Evolutionary conservation across 805 yeast genomes (phyloP).

Genomic region (Cyberlindnera euphorbiiphila): DNA sequence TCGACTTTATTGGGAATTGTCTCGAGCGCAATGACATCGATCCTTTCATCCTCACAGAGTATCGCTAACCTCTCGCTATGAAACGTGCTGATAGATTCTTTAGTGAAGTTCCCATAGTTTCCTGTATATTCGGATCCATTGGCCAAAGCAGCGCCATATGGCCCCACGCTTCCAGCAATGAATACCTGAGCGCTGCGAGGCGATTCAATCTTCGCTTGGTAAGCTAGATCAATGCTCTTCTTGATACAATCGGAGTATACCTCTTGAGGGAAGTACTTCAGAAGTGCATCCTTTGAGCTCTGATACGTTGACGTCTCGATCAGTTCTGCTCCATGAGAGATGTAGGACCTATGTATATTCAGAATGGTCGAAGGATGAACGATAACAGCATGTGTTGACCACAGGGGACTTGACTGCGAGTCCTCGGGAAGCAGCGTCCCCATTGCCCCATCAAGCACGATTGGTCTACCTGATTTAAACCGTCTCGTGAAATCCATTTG

Average conservation of each 20-base stretch:
- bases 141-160: constrained; percentile 68
- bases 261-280: constrained; percentile 30
- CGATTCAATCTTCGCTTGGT: constrained; percentile 9
- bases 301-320: constrained; percentile 58
- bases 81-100: constrained; percentile 40
- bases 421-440: constrained; percentile 23
- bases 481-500: background rate
- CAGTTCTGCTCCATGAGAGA: constrained; percentile 50
- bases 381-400: constrained; percentile 55
- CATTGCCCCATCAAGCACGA: constrained; percentile 24
- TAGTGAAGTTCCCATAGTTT: constrained; percentile 43
- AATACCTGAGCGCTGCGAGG: constrained; percentile 9
- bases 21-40: constrained; percentile 63
- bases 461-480: constrained; percentile 7
- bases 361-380: constrained; percentile 40
- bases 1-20: constrained; percentile 67
- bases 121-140: constrained; percentile 76
- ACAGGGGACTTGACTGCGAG: constrained; percentile 35
- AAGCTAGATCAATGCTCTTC: constrained; percentile 18
- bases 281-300: constrained; percentile 31
- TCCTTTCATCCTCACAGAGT: constrained; percentile 35
- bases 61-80: constrained; percentile 45
- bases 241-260: constrained; percentile 6
- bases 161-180: constrained; percentile 68
- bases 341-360: constrained; percentile 47